phyloP scores from a whole-genome alignment of 2,329 filamentous ascomycete species.

The Fusarium camptoceras region DNA sequence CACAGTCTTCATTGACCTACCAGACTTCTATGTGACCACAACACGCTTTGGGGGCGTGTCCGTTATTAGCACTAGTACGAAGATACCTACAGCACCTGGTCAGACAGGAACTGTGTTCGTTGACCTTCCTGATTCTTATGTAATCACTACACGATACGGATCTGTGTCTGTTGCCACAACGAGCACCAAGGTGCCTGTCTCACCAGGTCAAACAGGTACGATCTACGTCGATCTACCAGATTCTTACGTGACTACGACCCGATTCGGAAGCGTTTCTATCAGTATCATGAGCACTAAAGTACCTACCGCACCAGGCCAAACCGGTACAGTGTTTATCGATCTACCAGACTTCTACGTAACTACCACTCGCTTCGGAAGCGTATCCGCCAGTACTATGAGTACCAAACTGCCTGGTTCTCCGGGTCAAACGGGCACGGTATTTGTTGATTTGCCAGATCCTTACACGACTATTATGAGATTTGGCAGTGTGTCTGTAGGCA shows the following conservation, averaged over 20 bases:
- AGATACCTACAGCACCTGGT: neutral
- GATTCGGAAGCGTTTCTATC: neutral
- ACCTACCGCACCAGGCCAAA: neutral
- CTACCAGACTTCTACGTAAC: neutral
- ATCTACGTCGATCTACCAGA: neutral
- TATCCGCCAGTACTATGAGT: neutral
- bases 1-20: neutral
- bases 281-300: neutral
- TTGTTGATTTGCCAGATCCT: neutral
- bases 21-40: neutral
- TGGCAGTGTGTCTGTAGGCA: neutral
- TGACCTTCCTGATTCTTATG: neutral
- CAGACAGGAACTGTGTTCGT: neutral
- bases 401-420: neutral
- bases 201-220: neutral
- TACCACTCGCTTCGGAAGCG: neutral
- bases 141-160: neutral
- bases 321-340: neutral
- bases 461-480: neutral
- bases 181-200: neutral
- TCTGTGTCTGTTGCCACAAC: neutral
- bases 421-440: neutral
- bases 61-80: neutral
- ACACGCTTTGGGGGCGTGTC: neutral
- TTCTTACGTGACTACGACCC: neutral